Evolutionary conservation across 2,329 filamentous ascomycete species (phyloP).

Genomic region (Arthrinium puccinioides): DNA sequence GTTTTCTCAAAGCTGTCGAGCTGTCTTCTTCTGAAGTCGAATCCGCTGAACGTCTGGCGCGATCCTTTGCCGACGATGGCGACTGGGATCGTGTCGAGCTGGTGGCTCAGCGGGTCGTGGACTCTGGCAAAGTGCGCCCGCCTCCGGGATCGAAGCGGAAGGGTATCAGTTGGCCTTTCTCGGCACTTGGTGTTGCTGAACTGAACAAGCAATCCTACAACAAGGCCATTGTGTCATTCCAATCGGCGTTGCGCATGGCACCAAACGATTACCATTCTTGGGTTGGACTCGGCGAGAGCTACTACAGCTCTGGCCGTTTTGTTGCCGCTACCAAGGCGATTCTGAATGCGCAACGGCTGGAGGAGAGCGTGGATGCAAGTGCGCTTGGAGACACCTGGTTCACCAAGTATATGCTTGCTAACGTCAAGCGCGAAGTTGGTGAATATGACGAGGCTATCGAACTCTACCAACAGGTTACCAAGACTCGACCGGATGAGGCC

Average conservation of each 20-base stretch:
- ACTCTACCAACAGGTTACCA: constrained; percentile 69
- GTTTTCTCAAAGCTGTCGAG: constrained; percentile 95
- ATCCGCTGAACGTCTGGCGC: constrained; percentile 80
- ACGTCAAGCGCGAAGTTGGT: constrained; percentile 88
- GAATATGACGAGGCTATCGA: constrained; percentile 76
- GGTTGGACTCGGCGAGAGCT: constrained; percentile 95
- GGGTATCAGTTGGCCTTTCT: constrained; percentile 92
- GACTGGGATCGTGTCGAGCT: constrained; percentile 98
- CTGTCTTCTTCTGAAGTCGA: constrained; percentile 79
- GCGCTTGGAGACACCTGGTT: constrained; percentile 77
- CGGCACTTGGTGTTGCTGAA: constrained; percentile 87
- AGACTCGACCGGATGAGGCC: constrained; percentile 63
- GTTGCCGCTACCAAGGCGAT: constrained; percentile 93
- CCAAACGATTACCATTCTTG: constrained; percentile 91
- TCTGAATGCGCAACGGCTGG: constrained; percentile 71
- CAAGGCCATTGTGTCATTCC: constrained; percentile 85
- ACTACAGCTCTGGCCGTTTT: constrained; percentile 87
- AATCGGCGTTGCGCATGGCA: constrained; percentile 76
- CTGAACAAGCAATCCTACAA: constrained; percentile 89
- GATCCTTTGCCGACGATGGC: constrained; percentile 77
- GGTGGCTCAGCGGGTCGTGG: constrained; percentile 81
- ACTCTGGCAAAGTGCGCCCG: constrained; percentile 88
- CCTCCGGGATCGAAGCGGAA: constrained; percentile 89
- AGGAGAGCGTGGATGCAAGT: constrained; percentile 47
- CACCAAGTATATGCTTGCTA: constrained; percentile 92